Base-by-base conservation (phyloP, 768 basidiomycete genomes). In the Phlebiopsis gigantea region DNA sequence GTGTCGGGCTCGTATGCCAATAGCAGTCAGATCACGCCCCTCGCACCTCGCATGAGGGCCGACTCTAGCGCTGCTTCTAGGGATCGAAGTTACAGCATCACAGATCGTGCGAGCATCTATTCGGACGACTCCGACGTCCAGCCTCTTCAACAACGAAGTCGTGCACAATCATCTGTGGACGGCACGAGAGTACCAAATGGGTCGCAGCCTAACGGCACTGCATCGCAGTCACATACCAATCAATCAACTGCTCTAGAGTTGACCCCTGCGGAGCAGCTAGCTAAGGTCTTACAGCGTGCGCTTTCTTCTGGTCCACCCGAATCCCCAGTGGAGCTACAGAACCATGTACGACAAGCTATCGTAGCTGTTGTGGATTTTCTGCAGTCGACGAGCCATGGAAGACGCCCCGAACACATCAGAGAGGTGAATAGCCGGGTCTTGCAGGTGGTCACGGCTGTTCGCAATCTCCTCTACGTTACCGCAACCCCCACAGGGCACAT, bases 71-170 rank as follows among this genome's bases (percentile, higher is more conserved):
- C 66, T 9, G 68, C 65, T 46, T 64, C 55, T 17, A 55, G 60
- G 52, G 66, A 65, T 22, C 69, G 69, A 25, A 67, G 65, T 31
- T 69, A 72, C 30, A 71, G 66, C 49, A 61, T 60, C 14, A 62
- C 68, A 25, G 75, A 77, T 42, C 79, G 80, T 52, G 71, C 79
- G 53, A 90, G 90, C 65, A 80, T 85, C 29, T 83, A 85, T 65
- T 92, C 90, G 9, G 91, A 93, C 63, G 85, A 88, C 65, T 92
- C 89, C 9, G 88, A 87, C 50, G 73, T 88, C 31, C 79, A 84
- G 28, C 83, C 83, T 5, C 62, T 73, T 4, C 79, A 21, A 79
- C 34, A 39, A 26, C 66, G 63, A 30, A 57, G 50, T 44, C 57
- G 43, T 3, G 56, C 58, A 17, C 57, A 57, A 51, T 61, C 66